Percentiles rank a stretch among this genome's conserved stretches.
phyloP scores from a whole-genome alignment of 2,329 filamentous ascomycete species.

The Monosporascus ibericus region DNA sequence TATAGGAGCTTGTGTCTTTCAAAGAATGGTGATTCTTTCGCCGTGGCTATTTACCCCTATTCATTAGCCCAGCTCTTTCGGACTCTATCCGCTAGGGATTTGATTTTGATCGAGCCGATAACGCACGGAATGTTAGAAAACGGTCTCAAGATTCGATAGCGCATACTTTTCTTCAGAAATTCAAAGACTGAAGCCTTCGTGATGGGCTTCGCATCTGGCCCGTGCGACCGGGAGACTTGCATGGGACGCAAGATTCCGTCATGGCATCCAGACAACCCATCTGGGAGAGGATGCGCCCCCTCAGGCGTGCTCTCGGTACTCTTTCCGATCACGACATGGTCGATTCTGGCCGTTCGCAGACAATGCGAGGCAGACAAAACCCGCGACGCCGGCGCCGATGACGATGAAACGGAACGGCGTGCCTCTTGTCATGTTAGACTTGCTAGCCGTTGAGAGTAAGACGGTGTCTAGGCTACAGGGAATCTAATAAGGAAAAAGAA shows the following conservation, averaged over 20 bases:
- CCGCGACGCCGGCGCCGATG: conserved; percentile 8
- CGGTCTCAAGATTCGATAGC: no score
- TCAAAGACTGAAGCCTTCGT: not conserved
- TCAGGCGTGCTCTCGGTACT: conserved; percentile 1
- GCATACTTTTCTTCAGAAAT: no score
- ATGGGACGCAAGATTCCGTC: not conserved
- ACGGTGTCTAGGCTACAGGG: no score
- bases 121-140: no score
- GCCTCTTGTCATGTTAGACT: no score
- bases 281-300: conserved; percentile 5
- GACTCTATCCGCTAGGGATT: no score
- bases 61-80: no score
- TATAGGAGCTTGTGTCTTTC: conserved; percentile 4
- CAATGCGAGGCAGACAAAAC: conserved; percentile 6
- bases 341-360: conserved; percentile 7
- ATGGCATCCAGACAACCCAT: conserved; percentile 2
- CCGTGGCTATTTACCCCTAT: not conserved
- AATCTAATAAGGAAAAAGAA: no score
- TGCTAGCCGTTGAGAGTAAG: no score
- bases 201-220: not conserved
- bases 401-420: conserved; percentile 1
- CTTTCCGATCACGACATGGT: conserved; percentile 9
- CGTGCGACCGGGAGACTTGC: not conserved
- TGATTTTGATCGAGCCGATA: no score
- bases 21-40: not conserved